These are phyloP conservation scores for Phytophthora constricta DNA, from an alignment of 352 stramenopile genomes.

Conservation along the genomic window DNA sequence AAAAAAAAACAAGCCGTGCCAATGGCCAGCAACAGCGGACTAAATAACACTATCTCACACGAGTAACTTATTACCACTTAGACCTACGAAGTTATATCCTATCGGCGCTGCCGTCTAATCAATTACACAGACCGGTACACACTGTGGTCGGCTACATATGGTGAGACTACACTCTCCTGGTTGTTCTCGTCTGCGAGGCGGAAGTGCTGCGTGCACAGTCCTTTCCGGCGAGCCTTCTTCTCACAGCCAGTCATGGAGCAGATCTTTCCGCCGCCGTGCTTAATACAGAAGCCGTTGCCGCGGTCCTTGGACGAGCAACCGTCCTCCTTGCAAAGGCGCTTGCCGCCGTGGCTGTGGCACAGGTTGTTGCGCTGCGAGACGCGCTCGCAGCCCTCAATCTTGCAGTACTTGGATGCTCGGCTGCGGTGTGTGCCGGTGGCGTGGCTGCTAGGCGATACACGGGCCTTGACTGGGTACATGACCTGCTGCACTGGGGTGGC, in stretches of 20 bases:
- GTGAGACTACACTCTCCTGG: slow-evolving; percentile 20
- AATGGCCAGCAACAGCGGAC: background rate
- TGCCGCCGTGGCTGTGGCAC: slow-evolving; percentile 84
- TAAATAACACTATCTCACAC: slow-evolving; percentile 33
- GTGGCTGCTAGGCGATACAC: slow-evolving; percentile 19
- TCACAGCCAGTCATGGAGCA: slow-evolving; percentile 77
- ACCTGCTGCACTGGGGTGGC: slow-evolving; percentile 19
- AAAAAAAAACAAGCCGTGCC: too few relatives aligned
- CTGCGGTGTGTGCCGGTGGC: slow-evolving; percentile 51
- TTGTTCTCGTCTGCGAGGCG: slow-evolving; percentile 54
- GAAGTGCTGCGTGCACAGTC: slow-evolving; percentile 84
- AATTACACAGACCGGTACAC: slow-evolving; percentile 36
- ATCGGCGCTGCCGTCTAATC: too few relatives aligned
- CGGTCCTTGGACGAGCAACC: slow-evolving; percentile 82
- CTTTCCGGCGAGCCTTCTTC: slow-evolving; percentile 86
- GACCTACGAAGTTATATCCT: slow-evolving; percentile 33
- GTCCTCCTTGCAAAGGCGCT: slow-evolving; percentile 83
- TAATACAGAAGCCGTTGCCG: slow-evolving; percentile 85
- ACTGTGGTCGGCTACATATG: slow-evolving; percentile 25
- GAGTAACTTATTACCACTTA: slow-evolving; percentile 41
- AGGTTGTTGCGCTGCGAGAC: slow-evolving; percentile 87
- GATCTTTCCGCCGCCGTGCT: slow-evolving; percentile 84
- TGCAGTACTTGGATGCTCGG: slow-evolving; percentile 89
- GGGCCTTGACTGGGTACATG: slow-evolving; percentile 26
- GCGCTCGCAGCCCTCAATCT: slow-evolving; percentile 80